Percentiles rank a stretch among this genome's conserved stretches.
phyloP scores from a whole-genome alignment of 139 green algal genomes.

The Limnomonas spitsbergensis region DNA sequence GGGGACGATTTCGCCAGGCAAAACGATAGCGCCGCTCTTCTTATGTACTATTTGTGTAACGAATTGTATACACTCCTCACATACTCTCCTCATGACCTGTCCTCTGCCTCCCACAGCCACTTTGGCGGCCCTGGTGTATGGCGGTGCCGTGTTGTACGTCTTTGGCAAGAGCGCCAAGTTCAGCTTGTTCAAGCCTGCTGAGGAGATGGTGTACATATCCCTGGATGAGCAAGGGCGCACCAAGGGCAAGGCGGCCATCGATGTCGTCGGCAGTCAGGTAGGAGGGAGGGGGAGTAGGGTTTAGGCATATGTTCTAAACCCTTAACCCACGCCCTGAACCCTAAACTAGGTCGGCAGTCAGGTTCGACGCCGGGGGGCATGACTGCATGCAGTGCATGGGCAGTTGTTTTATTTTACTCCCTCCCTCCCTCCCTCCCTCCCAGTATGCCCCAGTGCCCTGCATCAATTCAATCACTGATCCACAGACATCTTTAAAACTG shows the following conservation, averaged over 20 bases:
- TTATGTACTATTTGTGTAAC: not conserved
- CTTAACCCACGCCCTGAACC: too few relatives aligned
- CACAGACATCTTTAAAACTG: too few relatives aligned
- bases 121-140: slow-evolving; percentile 59
- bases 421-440: too few relatives aligned
- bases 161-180: slow-evolving; percentile 85
- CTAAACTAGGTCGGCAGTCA: too few relatives aligned
- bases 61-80: too few relatives aligned
- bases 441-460: too few relatives aligned
- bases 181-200: slow-evolving; percentile 90
- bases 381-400: too few relatives aligned
- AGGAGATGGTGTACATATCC: slow-evolving; percentile 87
- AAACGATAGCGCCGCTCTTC: not conserved
- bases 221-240: slow-evolving; percentile 71
- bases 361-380: too few relatives aligned
- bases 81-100: too few relatives aligned
- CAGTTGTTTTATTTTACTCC: too few relatives aligned
- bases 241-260: slow-evolving; percentile 92
- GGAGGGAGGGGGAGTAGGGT: slow-evolving; percentile 34
- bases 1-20: too few relatives aligned
- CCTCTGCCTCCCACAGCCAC: slow-evolving; percentile 6
- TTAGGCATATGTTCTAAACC: not conserved
- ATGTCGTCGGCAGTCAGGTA: slow-evolving; percentile 60
- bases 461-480: too few relatives aligned
- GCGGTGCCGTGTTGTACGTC: slow-evolving; percentile 75